These are phyloP conservation scores for Elsinoe australis DNA, from an alignment of 2,329 filamentous ascomycete species.

Conservation along the genomic window DNA sequence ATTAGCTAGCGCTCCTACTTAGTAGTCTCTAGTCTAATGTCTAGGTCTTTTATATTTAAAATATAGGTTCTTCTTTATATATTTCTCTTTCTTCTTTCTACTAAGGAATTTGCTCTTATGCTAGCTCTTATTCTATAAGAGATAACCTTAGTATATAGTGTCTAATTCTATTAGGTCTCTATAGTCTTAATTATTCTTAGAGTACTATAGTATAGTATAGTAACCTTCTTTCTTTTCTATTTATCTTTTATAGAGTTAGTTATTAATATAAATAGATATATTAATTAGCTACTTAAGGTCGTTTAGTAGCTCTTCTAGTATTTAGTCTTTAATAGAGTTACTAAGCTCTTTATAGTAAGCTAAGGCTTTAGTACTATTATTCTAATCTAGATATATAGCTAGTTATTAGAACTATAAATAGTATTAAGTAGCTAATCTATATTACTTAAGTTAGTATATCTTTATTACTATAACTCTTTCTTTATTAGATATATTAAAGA, in stretches of 20 bases:
- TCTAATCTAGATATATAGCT: neutral
- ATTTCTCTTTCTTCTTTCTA: conserved; percentile 3
- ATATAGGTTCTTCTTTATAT: neutral
- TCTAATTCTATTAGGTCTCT: conserved; percentile 1
- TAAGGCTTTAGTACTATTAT: neutral
- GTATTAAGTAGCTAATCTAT: neutral
- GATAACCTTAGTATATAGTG: neutral
- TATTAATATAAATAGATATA: neutral
- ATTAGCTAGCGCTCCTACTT: neutral
- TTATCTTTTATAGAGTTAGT: neutral
- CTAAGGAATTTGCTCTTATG: neutral
- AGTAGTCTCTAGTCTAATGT: neutral
- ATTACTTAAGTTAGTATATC: neutral
- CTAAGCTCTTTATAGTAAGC: neutral
- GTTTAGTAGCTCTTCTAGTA: neutral
- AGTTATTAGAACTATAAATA: neutral
- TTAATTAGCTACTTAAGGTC: neutral
- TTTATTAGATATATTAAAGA: conserved; percentile 1
- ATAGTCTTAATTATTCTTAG: neutral
- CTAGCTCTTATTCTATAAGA: neutral
- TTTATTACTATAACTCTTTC: neutral
- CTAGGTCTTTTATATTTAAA: conserved; percentile 6
- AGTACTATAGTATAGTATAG: neutral
- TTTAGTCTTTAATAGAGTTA: neutral
- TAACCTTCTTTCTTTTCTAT: neutral